Conservation (phyloP, 257 asterid species). For the Salvia rosmarinus region DNA sequence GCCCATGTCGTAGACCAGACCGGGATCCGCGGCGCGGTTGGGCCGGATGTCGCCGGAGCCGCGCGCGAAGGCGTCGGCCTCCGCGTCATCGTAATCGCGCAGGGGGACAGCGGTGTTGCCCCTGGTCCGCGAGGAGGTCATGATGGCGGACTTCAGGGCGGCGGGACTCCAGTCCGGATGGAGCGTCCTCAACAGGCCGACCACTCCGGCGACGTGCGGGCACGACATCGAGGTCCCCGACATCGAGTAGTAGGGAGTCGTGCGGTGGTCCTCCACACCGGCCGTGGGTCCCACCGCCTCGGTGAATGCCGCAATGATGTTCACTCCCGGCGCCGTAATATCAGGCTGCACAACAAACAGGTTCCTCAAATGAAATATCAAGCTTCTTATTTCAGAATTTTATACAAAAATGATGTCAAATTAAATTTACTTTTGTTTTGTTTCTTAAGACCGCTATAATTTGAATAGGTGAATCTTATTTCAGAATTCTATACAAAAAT, state of each 20-base stretch:
- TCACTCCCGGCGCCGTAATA: constrained; percentile 70
- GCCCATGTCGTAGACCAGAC: constrained; percentile 61
- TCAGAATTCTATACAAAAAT: too few relatives aligned
- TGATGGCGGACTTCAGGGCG: constrained; percentile 66
- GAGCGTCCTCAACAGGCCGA: constrained; percentile 52
- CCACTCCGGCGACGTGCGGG: constrained; percentile 71
- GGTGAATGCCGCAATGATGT: constrained; percentile 55
- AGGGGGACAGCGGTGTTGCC: constrained; percentile 53
- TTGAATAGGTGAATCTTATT: too few relatives aligned
- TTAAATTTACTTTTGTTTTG: too few relatives aligned
- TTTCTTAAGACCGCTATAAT: too few relatives aligned
- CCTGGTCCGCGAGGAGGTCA: constrained; percentile 59
- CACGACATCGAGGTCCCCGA: constrained; percentile 77
- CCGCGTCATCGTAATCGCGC: not conserved
- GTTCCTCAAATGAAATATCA: too few relatives aligned
- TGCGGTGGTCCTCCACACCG: constrained; percentile 32
- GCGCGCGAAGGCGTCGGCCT: constrained; percentile 47
- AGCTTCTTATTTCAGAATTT: too few relatives aligned
- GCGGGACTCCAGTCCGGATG: constrained; percentile 72
- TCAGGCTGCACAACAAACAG: constrained; percentile 60
- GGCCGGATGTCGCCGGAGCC: constrained; percentile 70
- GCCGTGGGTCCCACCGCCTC: constrained; percentile 40
- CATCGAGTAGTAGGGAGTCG: constrained; percentile 29
- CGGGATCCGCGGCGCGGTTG: constrained; percentile 64
- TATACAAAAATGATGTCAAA: too few relatives aligned